phyloP scores from a whole-genome alignment of 306 rosid genomes.

The Prunus dulcis region DNA sequence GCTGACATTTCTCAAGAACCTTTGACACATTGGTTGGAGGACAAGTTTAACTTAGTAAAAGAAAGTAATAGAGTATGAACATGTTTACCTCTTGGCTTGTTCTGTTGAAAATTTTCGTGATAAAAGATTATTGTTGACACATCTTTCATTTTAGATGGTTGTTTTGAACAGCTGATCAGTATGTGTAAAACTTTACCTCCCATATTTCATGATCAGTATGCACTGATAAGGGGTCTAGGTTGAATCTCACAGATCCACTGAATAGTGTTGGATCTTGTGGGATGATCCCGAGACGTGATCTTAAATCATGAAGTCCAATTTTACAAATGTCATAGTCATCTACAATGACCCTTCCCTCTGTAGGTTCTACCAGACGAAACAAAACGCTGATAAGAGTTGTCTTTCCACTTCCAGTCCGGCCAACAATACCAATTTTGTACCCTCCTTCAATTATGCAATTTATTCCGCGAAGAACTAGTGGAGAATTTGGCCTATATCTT shows the following conservation, averaged over 20 bases:
- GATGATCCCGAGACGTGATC: constrained; percentile 29
- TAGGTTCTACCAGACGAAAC: constrained; percentile 35
- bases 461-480: constrained; percentile 25
- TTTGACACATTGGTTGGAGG: not conserved
- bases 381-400: constrained; percentile 32
- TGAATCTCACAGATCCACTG: constrained; percentile 34
- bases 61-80: not conserved
- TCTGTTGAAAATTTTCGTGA: not conserved
- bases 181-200: constrained; percentile 19
- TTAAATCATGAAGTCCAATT: constrained; percentile 34
- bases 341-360: constrained; percentile 27
- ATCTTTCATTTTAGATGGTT: no score
- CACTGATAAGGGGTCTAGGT: constrained; percentile 31
- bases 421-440: constrained; percentile 29
- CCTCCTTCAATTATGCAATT: constrained; percentile 33
- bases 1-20: constrained; percentile 34
- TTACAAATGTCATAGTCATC: constrained; percentile 26
- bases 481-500: constrained; percentile 29
- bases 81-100: not conserved
- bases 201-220: constrained; percentile 26
- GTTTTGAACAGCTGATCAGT: not conserved
- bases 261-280: constrained; percentile 39
- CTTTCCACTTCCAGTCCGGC: constrained; percentile 45
- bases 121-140: no score
- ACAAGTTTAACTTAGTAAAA: not conserved